Evolutionary conservation across 768 basidiomycete species (phyloP), one percentile per base, ranked within the genome.

Genomic region (Serendipita indica): DNA sequence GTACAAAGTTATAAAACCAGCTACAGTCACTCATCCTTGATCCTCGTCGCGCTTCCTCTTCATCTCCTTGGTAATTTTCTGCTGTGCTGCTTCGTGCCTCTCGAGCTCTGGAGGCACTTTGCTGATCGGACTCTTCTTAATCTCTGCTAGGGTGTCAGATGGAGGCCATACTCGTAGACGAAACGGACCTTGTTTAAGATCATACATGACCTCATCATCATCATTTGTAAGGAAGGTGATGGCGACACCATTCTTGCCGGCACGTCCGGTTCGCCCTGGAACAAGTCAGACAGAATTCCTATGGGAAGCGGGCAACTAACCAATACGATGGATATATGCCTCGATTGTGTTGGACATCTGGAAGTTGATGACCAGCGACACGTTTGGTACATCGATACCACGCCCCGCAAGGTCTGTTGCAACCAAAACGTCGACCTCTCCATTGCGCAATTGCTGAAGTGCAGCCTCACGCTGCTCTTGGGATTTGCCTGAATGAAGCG

Each of bases 151-250:
- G 35, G 39, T 2, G 22, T 12, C 20, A 30, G 2, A n/a, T n/a
- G 27, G 27, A n/a, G 41, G 41, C n/a, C n/a, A n/a, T n/a, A n/a
- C n/a, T n/a, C 25, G 35, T 35, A 57, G 37, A 34, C 59, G 18
- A 12, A 33, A 65, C 78, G 63, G 69, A 84, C 88, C 87, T 78
- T 91, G 85, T 75, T 86, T 94, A 65, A 98, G 79, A 69, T 98
- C 93, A 76, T 93, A 92, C 92, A 98, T 91, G 68, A 96, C 94
- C 73, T 94, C 91, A 57, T 93, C 91, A 67, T 96, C 93, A 64
- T 93, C 89, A 68, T 96, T 90, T 39, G 85, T 86, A 62, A 99
- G 75, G 80, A 99, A 97, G 20, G 96, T 98, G 67, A 98, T 93
- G 34, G 96, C 80, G 0, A 81, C 79, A 34, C 96, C 96, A 69